These are phyloP conservation scores for Blepharisma japonicum DNA, from an alignment of 73 alveolate genomes.

Conservation along the genomic window DNA sequence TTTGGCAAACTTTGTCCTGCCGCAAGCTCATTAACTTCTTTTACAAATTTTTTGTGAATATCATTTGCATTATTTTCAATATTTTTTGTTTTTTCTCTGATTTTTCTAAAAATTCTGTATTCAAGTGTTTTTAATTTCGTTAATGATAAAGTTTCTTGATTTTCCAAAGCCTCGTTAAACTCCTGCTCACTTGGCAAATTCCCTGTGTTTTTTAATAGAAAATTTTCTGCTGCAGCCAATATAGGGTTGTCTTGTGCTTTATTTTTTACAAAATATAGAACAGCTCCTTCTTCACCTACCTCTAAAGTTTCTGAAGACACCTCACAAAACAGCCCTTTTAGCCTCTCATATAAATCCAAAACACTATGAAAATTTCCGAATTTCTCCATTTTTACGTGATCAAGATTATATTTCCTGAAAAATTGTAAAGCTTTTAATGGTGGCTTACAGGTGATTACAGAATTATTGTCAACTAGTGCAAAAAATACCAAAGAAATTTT, in stretches of 20 bases:
- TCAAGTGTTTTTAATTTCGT: conserved; percentile 87
- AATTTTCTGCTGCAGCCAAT: conserved; percentile 47
- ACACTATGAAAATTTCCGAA: conserved; percentile 60
- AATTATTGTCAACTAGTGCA: conserved; percentile 85
- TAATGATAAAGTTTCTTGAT: conserved; percentile 59
- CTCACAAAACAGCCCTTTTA: conserved; percentile 50
- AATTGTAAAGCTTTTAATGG: conserved; percentile 63
- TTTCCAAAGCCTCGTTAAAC: conserved; percentile 48
- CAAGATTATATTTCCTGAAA: conserved; percentile 66
- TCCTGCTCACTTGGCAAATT: conserved; percentile 33
- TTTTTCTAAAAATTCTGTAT: conserved; percentile 85
- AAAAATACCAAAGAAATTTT: conserved; percentile 73
- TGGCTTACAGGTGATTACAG: conserved; percentile 66
- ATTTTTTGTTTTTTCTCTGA: conserved; percentile 88
- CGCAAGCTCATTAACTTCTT: conserved; percentile 67
- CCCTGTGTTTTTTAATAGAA: not conserved
- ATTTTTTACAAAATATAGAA: conserved; percentile 66
- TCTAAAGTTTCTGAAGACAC: conserved; percentile 73
- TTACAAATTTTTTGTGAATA: conserved; percentile 56
- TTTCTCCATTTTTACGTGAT: conserved; percentile 58
- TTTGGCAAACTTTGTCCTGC: conserved; percentile 69
- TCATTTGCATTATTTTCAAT: conserved; percentile 39
- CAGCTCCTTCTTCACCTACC: conserved; percentile 93
- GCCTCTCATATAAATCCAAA: conserved; percentile 52
- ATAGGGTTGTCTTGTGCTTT: not conserved